Base-by-base conservation (phyloP, 1,284 basidiomycete species). In the Puccinia horiana region DNA sequence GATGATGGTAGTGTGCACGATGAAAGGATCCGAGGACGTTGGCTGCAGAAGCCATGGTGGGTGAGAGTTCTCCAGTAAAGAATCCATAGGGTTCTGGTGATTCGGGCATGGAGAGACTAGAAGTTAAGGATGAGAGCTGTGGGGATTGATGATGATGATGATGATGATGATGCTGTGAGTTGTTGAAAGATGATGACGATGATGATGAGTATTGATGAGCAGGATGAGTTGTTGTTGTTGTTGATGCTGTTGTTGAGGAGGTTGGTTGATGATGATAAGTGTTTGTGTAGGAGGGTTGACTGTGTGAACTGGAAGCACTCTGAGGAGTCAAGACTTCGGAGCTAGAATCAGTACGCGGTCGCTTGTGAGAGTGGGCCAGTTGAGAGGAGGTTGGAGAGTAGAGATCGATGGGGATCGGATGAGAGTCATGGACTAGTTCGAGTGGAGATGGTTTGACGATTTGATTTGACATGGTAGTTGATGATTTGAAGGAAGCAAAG, bases 21-120 rank as follows among this genome's bases (percentile, higher is more conserved):
- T 80, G 78, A 47, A 80, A 80, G n/a, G 78, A 80, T 26, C 78
- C 78, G 1, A 80, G 54, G 12, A 80, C 78, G 37, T 73, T 73
- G 8, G 78, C 78, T 20, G 78, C 78, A 6, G 69, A 73, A 4
- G 78, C 78, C 69, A 80, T 80, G 2, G 78, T 80, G 52, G 78
- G 78, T 26, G 78, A 80, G 8, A 80, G 69, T 49, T 80, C 78
- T 18, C 78, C 78, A 11, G 78, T 58, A 16, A 73, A 63, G n/a
- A 49, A 80, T n/a, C 67, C 67, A 26, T 80, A 80, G 16, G 49
- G 52, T 14, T 72, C 69, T 26, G 78, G 69, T 18, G 78, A 80
- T 26, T 80, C 78, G 16, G 78, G 69, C 9, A 73, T 54, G 4
- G 61, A 54, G 26, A 72, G 47, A 35, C 23, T 80, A 3, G 67